Conservation (phyloP, 176 grass and related monocot genomes). For the Triticum turgidum region DNA sequence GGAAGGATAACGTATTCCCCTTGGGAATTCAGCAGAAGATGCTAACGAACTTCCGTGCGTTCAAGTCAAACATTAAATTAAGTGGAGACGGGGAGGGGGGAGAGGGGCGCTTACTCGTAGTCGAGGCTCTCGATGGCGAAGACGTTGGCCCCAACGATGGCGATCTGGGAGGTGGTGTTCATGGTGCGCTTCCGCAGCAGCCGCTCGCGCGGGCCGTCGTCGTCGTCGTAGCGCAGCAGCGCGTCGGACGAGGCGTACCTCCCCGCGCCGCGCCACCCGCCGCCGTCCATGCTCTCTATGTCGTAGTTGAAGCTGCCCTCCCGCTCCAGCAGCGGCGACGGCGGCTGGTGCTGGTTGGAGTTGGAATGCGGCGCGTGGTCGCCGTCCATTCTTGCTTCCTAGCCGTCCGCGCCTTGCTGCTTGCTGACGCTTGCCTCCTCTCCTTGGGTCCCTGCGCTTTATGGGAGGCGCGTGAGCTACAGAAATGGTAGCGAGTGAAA, state of each 20-base stretch:
- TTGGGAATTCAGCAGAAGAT: conserved; percentile 3
- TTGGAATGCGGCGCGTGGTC: conserved; percentile 20
- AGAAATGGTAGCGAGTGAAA: not conserved
- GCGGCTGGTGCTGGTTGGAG: not conserved
- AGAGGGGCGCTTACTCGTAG: conserved; percentile 60
- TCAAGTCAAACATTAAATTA: not conserved
- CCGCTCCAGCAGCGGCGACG: conserved; percentile 6
- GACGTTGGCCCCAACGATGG: conserved; percentile 84
- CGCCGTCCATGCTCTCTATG: conserved; percentile 71
- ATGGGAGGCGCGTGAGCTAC: not conserved
- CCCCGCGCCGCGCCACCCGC: conserved; percentile 24
- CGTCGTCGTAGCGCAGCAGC: conserved; percentile 40
- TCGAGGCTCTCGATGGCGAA: conserved; percentile 87
- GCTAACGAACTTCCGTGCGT: not conserved
- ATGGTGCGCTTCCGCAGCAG: conserved; percentile 70
- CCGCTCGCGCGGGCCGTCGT: conserved; percentile 44
- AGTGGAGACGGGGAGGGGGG: not conserved
- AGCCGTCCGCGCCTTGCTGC: not conserved
- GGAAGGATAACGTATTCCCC: not conserved
- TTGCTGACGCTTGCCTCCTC: not conserved
- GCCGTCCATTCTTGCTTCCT: conserved; percentile 37
- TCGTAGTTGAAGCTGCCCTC: conserved; percentile 54
- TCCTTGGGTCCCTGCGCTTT: conserved; percentile 10
- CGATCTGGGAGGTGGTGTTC: conserved; percentile 90
- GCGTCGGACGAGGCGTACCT: conserved; percentile 40